These are phyloP conservation scores for Knufia petricola DNA, from an alignment of 2,329 filamentous ascomycete genomes.

Conservation along the genomic window DNA sequence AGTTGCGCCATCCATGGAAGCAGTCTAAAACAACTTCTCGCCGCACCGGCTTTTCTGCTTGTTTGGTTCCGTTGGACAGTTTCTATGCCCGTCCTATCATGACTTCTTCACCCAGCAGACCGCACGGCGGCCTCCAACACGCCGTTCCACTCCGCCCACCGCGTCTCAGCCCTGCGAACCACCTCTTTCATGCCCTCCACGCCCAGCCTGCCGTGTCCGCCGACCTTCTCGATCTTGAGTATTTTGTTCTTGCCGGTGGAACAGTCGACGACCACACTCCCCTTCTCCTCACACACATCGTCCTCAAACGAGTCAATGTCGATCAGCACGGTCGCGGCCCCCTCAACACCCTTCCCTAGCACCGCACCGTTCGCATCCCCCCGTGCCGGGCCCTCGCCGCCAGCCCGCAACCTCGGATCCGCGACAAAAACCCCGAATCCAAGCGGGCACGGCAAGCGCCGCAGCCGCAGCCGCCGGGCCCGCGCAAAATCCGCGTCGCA, in stretches of 20 bases:
- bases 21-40: too few relatives aligned
- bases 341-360: conserved; percentile 38
- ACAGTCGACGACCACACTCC: conserved; percentile 72
- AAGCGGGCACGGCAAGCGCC: conserved; percentile 61
- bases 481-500: conserved; percentile 56
- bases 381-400: neutral
- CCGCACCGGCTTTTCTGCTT: too few relatives aligned
- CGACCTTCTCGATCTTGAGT: conserved; percentile 69
- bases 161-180: conserved; percentile 49
- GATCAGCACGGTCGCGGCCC: conserved; percentile 59
- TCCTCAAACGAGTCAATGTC: conserved; percentile 92
- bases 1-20: too few relatives aligned
- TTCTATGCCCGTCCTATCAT: too few relatives aligned
- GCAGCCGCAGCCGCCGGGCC: conserved; percentile 50
- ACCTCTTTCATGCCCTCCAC: conserved; percentile 52
- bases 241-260: conserved; percentile 44
- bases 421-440: conserved; percentile 72
- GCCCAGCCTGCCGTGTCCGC: conserved; percentile 58
- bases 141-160: conserved; percentile 42
- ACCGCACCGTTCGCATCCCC: conserved; percentile 26
- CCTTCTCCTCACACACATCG: conserved; percentile 66
- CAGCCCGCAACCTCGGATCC: conserved; percentile 37
- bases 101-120: neutral
- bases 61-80: too few relatives aligned
- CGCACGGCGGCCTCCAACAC: conserved; percentile 11